Base-by-base conservation (phyloP, 202 grass and related monocot genomes). In the Zoysia matrella region DNA sequence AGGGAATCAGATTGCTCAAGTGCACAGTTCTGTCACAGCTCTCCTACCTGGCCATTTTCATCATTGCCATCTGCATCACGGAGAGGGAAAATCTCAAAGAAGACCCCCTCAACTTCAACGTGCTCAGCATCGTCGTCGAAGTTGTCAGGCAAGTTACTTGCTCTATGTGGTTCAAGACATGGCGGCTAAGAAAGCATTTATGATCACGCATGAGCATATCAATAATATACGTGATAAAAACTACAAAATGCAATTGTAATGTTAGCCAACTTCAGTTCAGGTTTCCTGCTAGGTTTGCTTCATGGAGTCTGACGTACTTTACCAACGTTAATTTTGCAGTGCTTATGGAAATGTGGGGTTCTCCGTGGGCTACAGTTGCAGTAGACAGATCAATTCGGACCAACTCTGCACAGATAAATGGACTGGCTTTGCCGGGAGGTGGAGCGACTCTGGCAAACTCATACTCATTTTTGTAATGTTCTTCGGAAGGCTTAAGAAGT, bases 401-500 rank as follows among this genome's bases (percentile, higher is more conserved):
- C 18, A 14, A 7, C 1, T 57, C 11, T 97, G 94, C 60, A 60
- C 48, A 30, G 87, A 90, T 69, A 75, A n/a, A n/a, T n/a, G n/a
- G n/a, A n/a, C n/a, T n/a, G n/a, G n/a, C n/a, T n/a, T n/a, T n/a
- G n/a, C n/a, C n/a, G n/a, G n/a, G n/a, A n/a, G n/a, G n/a, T n/a
- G n/a, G n/a, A n/a, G n/a, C n/a, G n/a, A n/a, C n/a, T n/a, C n/a
- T n/a, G n/a, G n/a, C n/a, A n/a, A n/a, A n/a, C n/a, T n/a, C n/a
- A n/a, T n/a, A n/a, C n/a, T n/a, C n/a, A n/a, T n/a, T n/a, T n/a
- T n/a, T n/a, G n/a, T n/a, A n/a, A n/a, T n/a, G n/a, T n/a, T n/a
- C 71, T 91, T 88, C n/a, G 91, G 94, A 36, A 86, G 76, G 79
- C 82, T 94, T 3, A 97, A 97, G 67, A 97, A 83, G 72, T 88